These are phyloP conservation scores for Saraca asoca DNA, from an alignment of 331 rosid species.

Conservation along the genomic window DNA sequence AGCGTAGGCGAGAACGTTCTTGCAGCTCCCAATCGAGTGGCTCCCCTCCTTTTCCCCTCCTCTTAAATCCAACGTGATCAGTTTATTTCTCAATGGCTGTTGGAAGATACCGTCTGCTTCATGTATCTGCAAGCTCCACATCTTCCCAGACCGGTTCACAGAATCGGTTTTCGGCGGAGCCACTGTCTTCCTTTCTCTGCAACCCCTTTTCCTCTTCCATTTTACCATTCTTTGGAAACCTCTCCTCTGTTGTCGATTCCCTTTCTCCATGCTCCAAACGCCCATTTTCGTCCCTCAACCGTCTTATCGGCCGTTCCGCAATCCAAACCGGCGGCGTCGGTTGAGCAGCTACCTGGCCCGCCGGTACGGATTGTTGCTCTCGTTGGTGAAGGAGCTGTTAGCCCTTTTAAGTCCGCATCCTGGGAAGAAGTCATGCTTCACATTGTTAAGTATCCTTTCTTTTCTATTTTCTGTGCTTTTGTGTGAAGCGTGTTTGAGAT, in stretches of 20 bases:
- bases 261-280: conserved; percentile 10
- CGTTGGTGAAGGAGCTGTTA: conserved; percentile 68
- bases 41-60: too few species aligned
- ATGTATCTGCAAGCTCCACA: too few species aligned
- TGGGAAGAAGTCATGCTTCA: conserved; percentile 95
- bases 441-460: conserved; percentile 52
- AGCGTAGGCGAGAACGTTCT: too few species aligned
- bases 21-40: too few species aligned
- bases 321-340: conserved; percentile 17
- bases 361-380: conserved; percentile 74
- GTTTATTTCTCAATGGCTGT: too few species aligned
- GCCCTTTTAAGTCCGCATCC: conserved; percentile 71
- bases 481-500: neutral
- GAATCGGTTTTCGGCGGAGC: neutral
- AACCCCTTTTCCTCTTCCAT: conserved; percentile 14
- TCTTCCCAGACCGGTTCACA: too few species aligned
- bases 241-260: conserved; percentile 18
- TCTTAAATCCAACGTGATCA: too few species aligned
- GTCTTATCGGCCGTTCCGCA: conserved; percentile 36
- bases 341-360: conserved; percentile 32
- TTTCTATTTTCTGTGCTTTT: neutral
- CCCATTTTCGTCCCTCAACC: conserved; percentile 23
- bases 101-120: too few species aligned
- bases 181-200: conserved; percentile 42
- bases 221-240: conserved; percentile 10